Evolutionary conservation across 768 basidiomycete genomes (phyloP).

Genomic region (Macrolepiota fuliginosa): DNA sequence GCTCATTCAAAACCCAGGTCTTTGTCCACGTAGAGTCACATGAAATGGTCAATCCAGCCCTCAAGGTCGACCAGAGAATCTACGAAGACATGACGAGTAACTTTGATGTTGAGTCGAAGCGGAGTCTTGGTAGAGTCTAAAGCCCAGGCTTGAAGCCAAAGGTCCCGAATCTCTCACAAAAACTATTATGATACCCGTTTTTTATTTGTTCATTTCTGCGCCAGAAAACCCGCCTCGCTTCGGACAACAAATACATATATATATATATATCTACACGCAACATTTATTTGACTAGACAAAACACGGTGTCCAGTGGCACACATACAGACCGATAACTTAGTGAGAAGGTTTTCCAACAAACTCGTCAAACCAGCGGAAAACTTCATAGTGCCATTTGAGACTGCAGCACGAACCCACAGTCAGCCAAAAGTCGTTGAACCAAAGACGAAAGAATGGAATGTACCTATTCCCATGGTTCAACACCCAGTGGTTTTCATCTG

Average conservation of each 20-base stretch:
- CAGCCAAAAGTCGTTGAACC: neutral
- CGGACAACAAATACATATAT: neutral
- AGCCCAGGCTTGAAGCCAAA: neutral
- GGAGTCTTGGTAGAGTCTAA: neutral
- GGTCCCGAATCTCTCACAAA: neutral
- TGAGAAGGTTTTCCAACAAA: conserved; percentile 43
- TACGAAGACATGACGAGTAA: conserved; percentile 7
- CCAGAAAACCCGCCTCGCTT: neutral
- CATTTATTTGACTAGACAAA: neutral
- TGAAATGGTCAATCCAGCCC: conserved; percentile 15
- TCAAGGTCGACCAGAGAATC: conserved; percentile 11
- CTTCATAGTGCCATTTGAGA: conserved; percentile 94
- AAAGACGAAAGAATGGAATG: conserved; percentile 13
- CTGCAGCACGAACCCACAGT: conserved; percentile 30
- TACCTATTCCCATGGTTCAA: conserved; percentile 75
- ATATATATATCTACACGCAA: neutral
- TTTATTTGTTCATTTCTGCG: too few relatives aligned
- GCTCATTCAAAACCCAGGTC: conserved; percentile 4
- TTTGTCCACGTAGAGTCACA: conserved; percentile 25
- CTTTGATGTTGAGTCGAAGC: conserved; percentile 9
- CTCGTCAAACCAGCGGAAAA: conserved; percentile 85
- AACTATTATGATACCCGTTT: neutral
- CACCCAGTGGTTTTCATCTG: conserved; percentile 94
- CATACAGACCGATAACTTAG: neutral
- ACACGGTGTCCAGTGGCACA: neutral